Base-by-base conservation (phyloP, 73 alveolate species). In the Strombidium stylifer region DNA sequence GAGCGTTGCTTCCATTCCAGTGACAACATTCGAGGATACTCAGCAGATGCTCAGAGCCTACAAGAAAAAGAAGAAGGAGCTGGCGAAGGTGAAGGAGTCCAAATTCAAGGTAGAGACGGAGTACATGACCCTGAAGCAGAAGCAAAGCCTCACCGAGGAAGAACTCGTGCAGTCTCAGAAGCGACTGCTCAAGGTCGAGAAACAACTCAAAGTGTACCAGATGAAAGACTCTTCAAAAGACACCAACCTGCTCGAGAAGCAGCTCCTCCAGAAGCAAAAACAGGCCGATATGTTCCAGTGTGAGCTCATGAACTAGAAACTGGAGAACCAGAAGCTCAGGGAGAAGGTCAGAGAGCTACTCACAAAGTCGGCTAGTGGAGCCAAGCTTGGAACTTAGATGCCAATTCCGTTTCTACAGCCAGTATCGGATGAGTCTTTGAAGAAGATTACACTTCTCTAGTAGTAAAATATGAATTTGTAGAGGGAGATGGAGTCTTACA, bases 1-100 rank as follows among this genome's bases (percentile, higher is more conserved):
- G 45, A 24, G 60, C n/a, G 60, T 69, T 14, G 83, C 83, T 0
- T 69, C 83, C 4, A 1, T 55, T 3, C 53, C 53, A 36, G 26
- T 69, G 20, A 69, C 83, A 4, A 69, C 53, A 18, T 39, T 54
- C 2, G 83, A 69, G 25, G 83, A 69, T 40, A 36, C 83, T 1
- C 73, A 69, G 15, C 15, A 65, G 0, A 16, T 69, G 39, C 53
- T 69, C 4, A 31, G 72, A 11, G 83, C 83, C 24, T 69, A 54
- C 26, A 69, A 69, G 37, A 69, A 69, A 39, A 69, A 69, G 73
- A 69, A 69, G 49, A 10, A 15, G 3, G 83, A 69, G 25, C 31
- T 54, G 11, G 83, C 53, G 40, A 54, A 57, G 14, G 25, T 69
- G 34, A 69, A 55, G 36, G 65, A 69, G 5, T n/a, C 19, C 28